These are phyloP conservation scores for Globomyces sp. DNA, from an alignment of 371 early-diverging fungal species.

Conservation along the genomic window DNA sequence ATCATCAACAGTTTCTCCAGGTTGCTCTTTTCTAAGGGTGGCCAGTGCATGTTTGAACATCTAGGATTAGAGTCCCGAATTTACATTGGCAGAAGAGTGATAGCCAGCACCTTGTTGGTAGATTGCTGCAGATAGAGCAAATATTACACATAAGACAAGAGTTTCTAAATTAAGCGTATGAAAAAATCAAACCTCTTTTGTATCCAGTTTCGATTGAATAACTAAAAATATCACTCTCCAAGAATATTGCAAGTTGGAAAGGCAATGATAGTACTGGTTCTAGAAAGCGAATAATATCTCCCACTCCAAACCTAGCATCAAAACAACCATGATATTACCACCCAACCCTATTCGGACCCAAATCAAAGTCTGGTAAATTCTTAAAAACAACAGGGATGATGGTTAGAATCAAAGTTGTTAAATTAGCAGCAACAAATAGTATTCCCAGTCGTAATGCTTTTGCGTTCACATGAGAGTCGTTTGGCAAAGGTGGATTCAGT, in stretches of 20 bases:
- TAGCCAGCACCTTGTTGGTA: conserved; percentile 38
- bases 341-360: too few species aligned
- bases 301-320: conserved; percentile 24
- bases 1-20: conserved; percentile 17
- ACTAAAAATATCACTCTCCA: conserved; percentile 16
- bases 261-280: conserved; percentile 34
- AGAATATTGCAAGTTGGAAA: conserved; percentile 22
- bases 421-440: conserved; percentile 21
- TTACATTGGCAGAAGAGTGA: conserved; percentile 27
- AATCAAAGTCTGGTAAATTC: conserved; percentile 20
- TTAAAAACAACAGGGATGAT: conserved; percentile 29
- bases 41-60: conserved; percentile 34
- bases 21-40: neutral
- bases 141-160: conserved; percentile 10
- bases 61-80: too few species aligned
- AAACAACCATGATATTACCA: too few species aligned
- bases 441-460: neutral
- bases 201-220: neutral
- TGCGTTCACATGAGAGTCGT: neutral
- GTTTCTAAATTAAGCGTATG: neutral
- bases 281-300: conserved; percentile 29
- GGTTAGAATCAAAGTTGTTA: conserved; percentile 26
- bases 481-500: neutral
- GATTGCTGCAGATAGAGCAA: conserved; percentile 24
- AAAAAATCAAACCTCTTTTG: conserved; percentile 9